Conservation (phyloP, 202 grass and related monocot species). For the Eragrostis tef region DNA sequence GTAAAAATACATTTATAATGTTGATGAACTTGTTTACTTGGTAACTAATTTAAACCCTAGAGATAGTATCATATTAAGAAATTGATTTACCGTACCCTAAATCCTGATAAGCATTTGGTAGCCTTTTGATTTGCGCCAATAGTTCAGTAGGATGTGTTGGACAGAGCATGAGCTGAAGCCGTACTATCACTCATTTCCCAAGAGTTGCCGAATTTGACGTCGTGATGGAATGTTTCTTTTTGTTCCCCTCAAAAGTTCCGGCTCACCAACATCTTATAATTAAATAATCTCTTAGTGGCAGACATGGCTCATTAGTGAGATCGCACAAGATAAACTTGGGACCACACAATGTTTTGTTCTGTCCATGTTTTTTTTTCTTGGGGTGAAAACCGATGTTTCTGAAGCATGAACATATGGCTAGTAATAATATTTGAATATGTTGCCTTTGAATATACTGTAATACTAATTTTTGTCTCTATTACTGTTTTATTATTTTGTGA, state of each 20-base stretch:
- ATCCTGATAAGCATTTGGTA: not conserved
- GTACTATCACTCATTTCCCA: conserved; percentile 27
- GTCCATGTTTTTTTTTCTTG: no score
- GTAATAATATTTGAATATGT: no score
- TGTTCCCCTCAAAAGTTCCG: conserved; percentile 29
- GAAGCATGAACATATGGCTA: not conserved
- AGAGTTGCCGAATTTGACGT: conserved; percentile 36
- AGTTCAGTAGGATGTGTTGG: not conserved
- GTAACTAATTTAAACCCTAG: no score
- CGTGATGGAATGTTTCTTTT: conserved; percentile 35
- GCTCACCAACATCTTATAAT: conserved; percentile 15
- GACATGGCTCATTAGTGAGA: conserved; percentile 45
- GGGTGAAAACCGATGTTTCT: no score
- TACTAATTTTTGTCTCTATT: no score
- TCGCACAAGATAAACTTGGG: conserved; percentile 39
- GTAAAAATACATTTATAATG: no score
- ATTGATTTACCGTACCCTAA: not conserved
- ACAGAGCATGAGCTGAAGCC: not conserved
- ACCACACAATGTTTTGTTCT: not conserved
- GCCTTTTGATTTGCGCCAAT: conserved; percentile 13
- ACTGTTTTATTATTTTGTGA: no score
- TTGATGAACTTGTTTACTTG: no score
- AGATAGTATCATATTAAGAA: not conserved
- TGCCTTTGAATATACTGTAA: no score
- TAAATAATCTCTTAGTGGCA: conserved; percentile 36